Evolutionary conservation across 805 yeast species (phyloP).

Genomic region (Kurtzmaniella cleridarum): DNA sequence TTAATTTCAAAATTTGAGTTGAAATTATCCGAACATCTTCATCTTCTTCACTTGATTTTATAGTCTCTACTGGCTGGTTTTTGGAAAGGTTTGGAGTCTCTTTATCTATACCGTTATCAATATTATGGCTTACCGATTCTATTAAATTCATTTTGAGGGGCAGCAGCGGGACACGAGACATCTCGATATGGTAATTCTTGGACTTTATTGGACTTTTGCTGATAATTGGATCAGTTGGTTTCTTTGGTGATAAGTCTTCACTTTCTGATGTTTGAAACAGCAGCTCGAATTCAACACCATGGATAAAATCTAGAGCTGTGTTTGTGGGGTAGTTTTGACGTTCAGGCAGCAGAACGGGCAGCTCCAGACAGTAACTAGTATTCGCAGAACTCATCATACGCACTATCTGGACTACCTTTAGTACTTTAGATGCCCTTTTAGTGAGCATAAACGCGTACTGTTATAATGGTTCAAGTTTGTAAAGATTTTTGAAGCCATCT

Average conservation of each 20-base stretch:
- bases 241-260: not conserved
- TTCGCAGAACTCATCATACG: slow-evolving; percentile 5
- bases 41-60: too few species aligned
- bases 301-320: slow-evolving; percentile 5
- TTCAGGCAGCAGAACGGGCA: not conserved
- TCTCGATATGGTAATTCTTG: slow-evolving; percentile 1
- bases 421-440: not conserved
- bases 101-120: not conserved
- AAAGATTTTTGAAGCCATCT: not conserved
- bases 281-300: slow-evolving; percentile 3
- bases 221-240: not conserved
- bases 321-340: slow-evolving; percentile 1
- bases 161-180: slow-evolving; percentile 4
- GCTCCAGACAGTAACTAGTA: slow-evolving; percentile 2
- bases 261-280: not conserved
- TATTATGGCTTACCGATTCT: not conserved
- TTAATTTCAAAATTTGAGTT: too few species aligned
- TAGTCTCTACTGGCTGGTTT: too few species aligned
- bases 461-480: not conserved
- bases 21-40: too few species aligned
- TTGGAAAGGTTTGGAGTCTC: not conserved
- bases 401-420: not conserved
- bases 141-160: too few species aligned
- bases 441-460: slow-evolving; percentile 2
- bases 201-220: not conserved